Evolutionary conservation across 495 filamentous ascomycete species (phyloP).

Genomic region (Usnea hakonensis): DNA sequence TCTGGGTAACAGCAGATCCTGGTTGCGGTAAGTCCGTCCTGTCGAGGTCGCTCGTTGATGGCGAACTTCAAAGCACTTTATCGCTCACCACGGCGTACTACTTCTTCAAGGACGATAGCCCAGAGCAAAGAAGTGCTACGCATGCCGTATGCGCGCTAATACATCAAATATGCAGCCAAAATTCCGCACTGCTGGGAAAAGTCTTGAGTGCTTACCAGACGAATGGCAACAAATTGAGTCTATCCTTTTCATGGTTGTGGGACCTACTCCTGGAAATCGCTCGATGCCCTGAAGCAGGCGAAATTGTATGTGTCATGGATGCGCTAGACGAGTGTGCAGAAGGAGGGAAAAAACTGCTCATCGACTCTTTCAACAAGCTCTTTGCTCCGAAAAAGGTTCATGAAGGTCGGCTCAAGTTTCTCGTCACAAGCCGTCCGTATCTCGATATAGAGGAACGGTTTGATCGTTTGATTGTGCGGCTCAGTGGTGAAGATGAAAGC

Average conservation of each 20-base stretch:
- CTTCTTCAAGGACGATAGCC: conserved; percentile 39
- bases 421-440: conserved; percentile 41
- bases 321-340: conserved; percentile 38
- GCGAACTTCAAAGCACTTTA: conserved; percentile 1
- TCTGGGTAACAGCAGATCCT: conserved; percentile 40
- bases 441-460: conserved; percentile 29
- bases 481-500: conserved; percentile 34
- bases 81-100: conserved; percentile 33
- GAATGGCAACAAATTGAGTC: conserved; percentile 18
- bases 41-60: conserved; percentile 27
- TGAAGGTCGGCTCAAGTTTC: conserved; percentile 30
- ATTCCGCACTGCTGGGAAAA: conserved; percentile 25
- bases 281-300: conserved; percentile 19
- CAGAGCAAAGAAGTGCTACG: conserved; percentile 29
- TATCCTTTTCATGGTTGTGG: conserved; percentile 24
- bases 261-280: conserved; percentile 20
- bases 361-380: not conserved
- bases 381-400: not conserved
- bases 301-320: conserved; percentile 34
- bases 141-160: conserved; percentile 34
- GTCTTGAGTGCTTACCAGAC: conserved; percentile 23
- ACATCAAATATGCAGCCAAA: conserved; percentile 34
- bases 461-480: conserved; percentile 24
- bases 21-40: conserved; percentile 43
- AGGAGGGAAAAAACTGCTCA: not conserved